Conservation (phyloP, 805 yeast species). For the Candida succiphila region DNA sequence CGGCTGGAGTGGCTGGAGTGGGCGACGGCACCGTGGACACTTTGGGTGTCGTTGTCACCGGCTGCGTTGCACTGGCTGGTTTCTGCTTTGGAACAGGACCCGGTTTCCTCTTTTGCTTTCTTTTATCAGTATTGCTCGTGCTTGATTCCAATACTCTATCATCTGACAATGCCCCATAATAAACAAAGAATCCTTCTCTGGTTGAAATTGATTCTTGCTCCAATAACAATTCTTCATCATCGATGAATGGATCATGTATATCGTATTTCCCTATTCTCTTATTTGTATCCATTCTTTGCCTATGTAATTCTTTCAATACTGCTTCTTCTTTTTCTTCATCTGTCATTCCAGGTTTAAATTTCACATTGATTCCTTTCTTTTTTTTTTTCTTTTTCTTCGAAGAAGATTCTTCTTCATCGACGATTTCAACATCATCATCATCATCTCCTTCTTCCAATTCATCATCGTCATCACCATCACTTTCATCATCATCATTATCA, state of each 20-base stretch:
- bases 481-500: conserved; percentile 31
- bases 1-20: too few species aligned
- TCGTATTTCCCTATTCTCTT: conserved; percentile 88
- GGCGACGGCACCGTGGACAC: too few species aligned
- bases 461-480: conserved; percentile 24
- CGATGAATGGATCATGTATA: conserved; percentile 89
- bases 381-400: conserved; percentile 4
- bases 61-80: too few species aligned
- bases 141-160: conserved; percentile 24
- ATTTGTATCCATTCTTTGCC: conserved; percentile 38
- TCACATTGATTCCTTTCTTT: conserved; percentile 13
- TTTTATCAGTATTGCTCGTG: too few species aligned
- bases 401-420: conserved; percentile 9
- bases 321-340: conserved; percentile 23
- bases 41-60: too few species aligned
- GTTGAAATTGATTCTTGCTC: conserved; percentile 92
- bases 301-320: conserved; percentile 20
- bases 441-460: conserved; percentile 18
- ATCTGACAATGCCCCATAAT: conserved; percentile 82
- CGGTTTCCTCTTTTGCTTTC: too few species aligned
- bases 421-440: background rate
- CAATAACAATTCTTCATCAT: conserved; percentile 84
- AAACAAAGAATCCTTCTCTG: conserved; percentile 92
- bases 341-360: conserved; percentile 22
- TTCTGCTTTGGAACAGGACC: too few species aligned